A percentile compares a stretch with the other conserved stretches of the same genome.
These are phyloP conservation scores for Allium sativum DNA, from an alignment of 106 monocot species.

Conservation along the genomic window DNA sequence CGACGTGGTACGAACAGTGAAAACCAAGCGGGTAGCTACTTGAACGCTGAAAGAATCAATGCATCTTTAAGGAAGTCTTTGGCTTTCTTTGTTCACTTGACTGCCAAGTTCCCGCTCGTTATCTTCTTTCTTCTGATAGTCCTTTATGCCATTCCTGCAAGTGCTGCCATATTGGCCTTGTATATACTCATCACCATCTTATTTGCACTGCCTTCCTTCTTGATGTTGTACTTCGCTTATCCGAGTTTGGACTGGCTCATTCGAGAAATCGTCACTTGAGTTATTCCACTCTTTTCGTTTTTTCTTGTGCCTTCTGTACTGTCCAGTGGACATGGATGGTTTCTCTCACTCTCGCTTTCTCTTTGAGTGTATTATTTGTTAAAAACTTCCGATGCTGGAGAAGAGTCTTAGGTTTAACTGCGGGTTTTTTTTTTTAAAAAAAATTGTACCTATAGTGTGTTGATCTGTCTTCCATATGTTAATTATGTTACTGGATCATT, in stretches of 20 bases:
- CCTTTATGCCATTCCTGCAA: conserved; percentile 39
- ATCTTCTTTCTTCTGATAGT: conserved; percentile 40
- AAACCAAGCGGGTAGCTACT: conserved; percentile 6
- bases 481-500: too few species aligned
- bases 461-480: too few species aligned
- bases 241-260: conserved; percentile 29
- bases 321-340: too few species aligned
- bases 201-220: conserved; percentile 30
- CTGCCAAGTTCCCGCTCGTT: conserved; percentile 37
- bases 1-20: not conserved
- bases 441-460: too few species aligned
- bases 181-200: conserved; percentile 32
- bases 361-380: too few species aligned
- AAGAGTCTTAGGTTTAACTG: too few species aligned
- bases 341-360: too few species aligned
- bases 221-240: conserved; percentile 22
- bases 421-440: too few species aligned
- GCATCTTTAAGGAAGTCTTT: conserved; percentile 26
- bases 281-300: too few species aligned
- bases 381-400: too few species aligned
- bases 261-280: conserved; percentile 20
- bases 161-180: conserved; percentile 28
- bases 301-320: not conserved
- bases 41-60: conserved; percentile 23
- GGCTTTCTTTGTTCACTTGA: conserved; percentile 30